Base-by-base conservation (phyloP, 2,329 filamentous ascomycete genomes). In the Myriosclerotinia scirpicola region DNA sequence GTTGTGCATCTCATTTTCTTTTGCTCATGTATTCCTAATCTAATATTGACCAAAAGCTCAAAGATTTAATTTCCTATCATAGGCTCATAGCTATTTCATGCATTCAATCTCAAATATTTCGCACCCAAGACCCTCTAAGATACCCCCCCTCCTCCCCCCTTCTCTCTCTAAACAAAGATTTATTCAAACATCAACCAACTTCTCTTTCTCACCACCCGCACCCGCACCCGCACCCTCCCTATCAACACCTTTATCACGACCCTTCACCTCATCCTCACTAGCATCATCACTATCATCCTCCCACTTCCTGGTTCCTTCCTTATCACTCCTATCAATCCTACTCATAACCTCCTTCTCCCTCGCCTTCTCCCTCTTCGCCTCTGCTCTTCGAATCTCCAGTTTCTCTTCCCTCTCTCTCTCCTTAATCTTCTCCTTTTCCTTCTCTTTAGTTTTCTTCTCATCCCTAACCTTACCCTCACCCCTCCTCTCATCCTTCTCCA, bases 151-250 rank as follows among this genome's bases (percentile, higher is more conserved):
- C 14, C 12, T 2, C 30, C 2, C 22, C 48, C 14, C 12, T 2
- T 20, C 2, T 5, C 34, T 7, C 7, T 3, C 30, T 17, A 9
- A 36, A 3, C 14, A n/a, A 46, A 9, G 15, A 6, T 15, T 26
- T 60, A 22, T 9, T 69, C 54, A 73, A 64, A 74, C 68, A 70
- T 74, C 72, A 54, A 74, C 69, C 63, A 74, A 56, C 53, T 71
- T 72, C 48, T 64, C 67, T 65, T 70, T 36, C 67, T 69, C 60
- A 67, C 67, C 61, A 66, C 71, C 20, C 40, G 66, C 8, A 48
- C 66, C 42, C 69, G 67, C 61, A 66, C 71, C 20, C 40, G 66
- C 8, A 48, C 66, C 42, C 69, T 68, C 46, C 14, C 40, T 34
- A 2, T 59, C 46, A 20, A 15, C 42, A 20, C 8, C 17, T 11